A percentile compares a stretch with the other conserved stretches of the same genome.
These are phyloP conservation scores for Septoria linicola DNA, from an alignment of 2,329 filamentous ascomycete genomes.

Conservation along the genomic window DNA sequence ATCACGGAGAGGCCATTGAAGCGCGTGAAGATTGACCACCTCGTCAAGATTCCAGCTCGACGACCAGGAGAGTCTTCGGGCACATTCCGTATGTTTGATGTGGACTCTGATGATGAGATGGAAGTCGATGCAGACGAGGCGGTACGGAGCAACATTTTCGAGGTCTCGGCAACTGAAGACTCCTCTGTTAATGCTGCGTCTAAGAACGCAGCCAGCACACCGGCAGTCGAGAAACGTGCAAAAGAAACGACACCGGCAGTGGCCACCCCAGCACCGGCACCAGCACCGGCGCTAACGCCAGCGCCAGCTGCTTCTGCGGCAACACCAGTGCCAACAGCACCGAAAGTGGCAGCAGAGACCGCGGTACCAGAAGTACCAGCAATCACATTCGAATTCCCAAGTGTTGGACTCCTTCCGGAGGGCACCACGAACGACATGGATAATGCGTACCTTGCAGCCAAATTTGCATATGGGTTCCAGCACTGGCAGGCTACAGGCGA, in stretches of 20 bases:
- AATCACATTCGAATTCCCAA: conserved; percentile 8
- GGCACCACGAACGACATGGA: background rate
- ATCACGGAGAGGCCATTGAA: conserved; percentile 31
- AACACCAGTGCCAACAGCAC: background rate
- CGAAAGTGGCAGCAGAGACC: background rate
- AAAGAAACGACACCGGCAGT: background rate
- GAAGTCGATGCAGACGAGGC: conserved; percentile 33
- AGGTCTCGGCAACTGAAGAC: conserved; percentile 14
- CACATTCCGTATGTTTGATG: conserved; percentile 35
- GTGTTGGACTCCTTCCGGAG: conserved; percentile 4
- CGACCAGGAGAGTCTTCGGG: conserved; percentile 32
- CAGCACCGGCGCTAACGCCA: background rate
- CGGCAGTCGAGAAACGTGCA: background rate
- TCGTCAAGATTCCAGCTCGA: conserved; percentile 34
- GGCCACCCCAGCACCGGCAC: background rate
- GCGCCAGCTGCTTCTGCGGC: background rate
- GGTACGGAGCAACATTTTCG: conserved; percentile 29
- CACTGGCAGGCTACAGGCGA: conserved; percentile 9
- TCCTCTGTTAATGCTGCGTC: background rate
- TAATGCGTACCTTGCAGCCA: conserved; percentile 10
- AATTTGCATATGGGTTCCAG: conserved; percentile 18
- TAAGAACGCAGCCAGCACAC: background rate
- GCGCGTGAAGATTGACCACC: conserved; percentile 36
- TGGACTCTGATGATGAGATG: conserved; percentile 38
- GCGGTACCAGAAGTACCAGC: background rate